Base-by-base conservation (phyloP, 169 alveolate species). In the Plasmodium cynomolgi region DNA sequence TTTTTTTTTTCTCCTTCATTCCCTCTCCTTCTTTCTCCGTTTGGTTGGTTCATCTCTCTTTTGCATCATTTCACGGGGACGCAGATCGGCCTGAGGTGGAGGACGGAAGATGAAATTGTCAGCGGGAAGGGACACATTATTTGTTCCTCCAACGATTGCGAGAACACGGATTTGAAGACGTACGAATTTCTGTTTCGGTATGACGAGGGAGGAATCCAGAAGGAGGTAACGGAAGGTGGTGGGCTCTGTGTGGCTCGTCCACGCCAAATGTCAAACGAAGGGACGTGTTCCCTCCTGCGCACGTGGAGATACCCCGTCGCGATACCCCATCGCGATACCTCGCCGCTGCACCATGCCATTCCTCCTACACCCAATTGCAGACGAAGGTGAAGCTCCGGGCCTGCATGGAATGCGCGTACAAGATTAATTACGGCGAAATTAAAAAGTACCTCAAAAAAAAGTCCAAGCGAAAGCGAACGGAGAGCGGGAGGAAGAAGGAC, bases 21-120 rank as follows among this genome's bases (percentile, higher is more conserved):
- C 11, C 11, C 11, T 11, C 11, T 44, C 11, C 17, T 44, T 44
- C 5, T 11, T 44, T 44, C 74, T n/a, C 33, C 7, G 74, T n/a
- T 17, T 58, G 11, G 1, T n/a, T n/a, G 11, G 72, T 62, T 34
- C 47, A 68, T 23, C 37, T 56, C 29, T 5, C 44, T 34, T 83
- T 34, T 83, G 33, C 47, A 8, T 37, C 39, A 17, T 68, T 9
- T n/a, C 74, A 58, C 74, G 33, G 33, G 33, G 6, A 23, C 34
- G 26, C 41, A 90, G 94, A 90, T 90, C 33, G 94, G 94, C 6
- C 50, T 90, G 8, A 90, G 94, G 82, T 90, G 94, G 94, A 62
- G 94, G 81, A 90, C 94, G 73, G 94, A 90, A 71, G 94, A 82
- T 20, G 94, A 90, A 83, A 83, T 90, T 39, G 81, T 90, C 5